These are phyloP conservation scores for Maudiozyma serrabonitensis DNA, from an alignment of 805 yeast genomes.

Conservation along the genomic window DNA sequence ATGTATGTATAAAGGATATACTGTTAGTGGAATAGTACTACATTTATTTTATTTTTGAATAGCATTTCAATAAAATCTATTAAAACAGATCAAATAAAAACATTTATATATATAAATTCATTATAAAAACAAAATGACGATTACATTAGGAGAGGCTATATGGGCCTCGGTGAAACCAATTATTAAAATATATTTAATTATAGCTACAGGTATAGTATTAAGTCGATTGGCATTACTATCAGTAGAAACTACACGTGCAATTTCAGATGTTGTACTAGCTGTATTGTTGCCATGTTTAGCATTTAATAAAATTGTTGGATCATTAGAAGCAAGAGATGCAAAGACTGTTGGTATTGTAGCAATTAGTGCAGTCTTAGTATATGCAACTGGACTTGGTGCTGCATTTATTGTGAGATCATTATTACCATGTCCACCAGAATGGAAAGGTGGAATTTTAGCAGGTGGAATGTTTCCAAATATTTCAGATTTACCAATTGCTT, in stretches of 20 bases:
- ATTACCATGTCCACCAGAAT: slow-evolving; percentile 47
- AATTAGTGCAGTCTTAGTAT: slow-evolving; percentile 41
- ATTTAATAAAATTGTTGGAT: slow-evolving; percentile 51
- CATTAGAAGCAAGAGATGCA: slow-evolving; percentile 53
- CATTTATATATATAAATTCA: no score
- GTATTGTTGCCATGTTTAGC: slow-evolving; percentile 59
- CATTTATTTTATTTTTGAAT: no score
- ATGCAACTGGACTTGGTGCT: slow-evolving; percentile 38
- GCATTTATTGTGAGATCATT: slow-evolving; percentile 29
- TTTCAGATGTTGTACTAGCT: slow-evolving; percentile 53
- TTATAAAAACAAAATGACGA: slow-evolving; percentile 10
- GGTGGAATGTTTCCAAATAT: slow-evolving; percentile 70
- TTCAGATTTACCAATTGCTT: slow-evolving; percentile 70
- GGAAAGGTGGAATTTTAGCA: slow-evolving; percentile 62
- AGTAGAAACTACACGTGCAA: slow-evolving; percentile 51
- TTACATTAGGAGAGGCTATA: slow-evolving; percentile 26
- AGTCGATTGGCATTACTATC: slow-evolving; percentile 50
- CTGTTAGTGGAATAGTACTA: no score
- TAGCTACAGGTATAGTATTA: slow-evolving; percentile 50
- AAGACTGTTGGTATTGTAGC: slow-evolving; percentile 60
- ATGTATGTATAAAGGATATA: no score
- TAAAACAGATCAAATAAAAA: no score
- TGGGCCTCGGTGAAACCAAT: slow-evolving; percentile 63
- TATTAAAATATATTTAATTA: slow-evolving; percentile 62
- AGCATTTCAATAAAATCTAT: no score